Evolutionary conservation across 805 yeast species (phyloP), one percentile per base, ranked within the genome.

Genomic region (Pichia thaimueangensis): DNA sequence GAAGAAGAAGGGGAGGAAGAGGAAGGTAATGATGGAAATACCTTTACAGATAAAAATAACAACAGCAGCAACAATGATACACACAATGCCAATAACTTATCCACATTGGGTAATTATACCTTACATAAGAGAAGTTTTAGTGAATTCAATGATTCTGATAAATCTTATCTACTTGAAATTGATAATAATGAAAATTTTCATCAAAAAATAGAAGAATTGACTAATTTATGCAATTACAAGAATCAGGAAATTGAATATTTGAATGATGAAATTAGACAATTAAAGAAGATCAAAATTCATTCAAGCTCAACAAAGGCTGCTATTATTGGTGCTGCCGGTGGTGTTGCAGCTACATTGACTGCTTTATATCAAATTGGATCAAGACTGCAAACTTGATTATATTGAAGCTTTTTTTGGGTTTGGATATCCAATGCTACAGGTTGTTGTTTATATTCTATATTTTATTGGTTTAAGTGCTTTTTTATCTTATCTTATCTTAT

Each of bases 331-430:
- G 28, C 48, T 15, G 51, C 50, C 2, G 8, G 55, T 23, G 60
- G 60, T 3, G 42, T 55, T 4, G 47, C 44, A 3, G 28, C 45
- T 15, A 55, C 56, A 6, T 42, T 54, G 42, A 49, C 53, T 12
- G 53, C 58, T 4, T 53, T 61, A 35, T 53, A 58, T 49, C 56
- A 53, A 4, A 36, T 52, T 19, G 58, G 57, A 8, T 48, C 48
- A 44, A 35, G 31, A 29, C 13, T 29, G 31, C 13, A 29, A n/a
- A 15, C 16, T 29, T 29, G 31, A 29, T 29, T 29, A 8, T n/a
- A 11, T 11, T 8, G 31, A 29, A 7, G 6, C 11, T 29, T 15
- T 15, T 15, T 29, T 29, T 25, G 12, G 28, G 28, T 25, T 29
- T 29, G n/a, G n/a, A n/a, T n/a, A n/a, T n/a, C n/a, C n/a, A n/a